These are phyloP conservation scores for maize (Zea mays) DNA, from an alignment of 176 grass and related monocot genomes.

Conservation along the genomic window Zm-B73-REFERENCE-NAM-5.0 NC_050097.1:235962501-235963000, in stretches of 20 bases:
- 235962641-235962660: background rate
- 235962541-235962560: background rate
- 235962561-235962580: background rate
- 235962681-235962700: background rate
- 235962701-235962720: background rate
- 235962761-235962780: background rate
- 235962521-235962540: background rate
- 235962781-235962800: background rate
- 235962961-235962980: conserved; percentile 82
- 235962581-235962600: background rate
- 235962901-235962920: too few relatives aligned
- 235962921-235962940: background rate
- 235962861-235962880: background rate
- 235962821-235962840: background rate
- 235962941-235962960: background rate
- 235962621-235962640: background rate
- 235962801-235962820: background rate
- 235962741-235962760: background rate
- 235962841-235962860: background rate
- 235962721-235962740: background rate
- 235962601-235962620: background rate
- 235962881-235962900: background rate
- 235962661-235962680: background rate
- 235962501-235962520: background rate
- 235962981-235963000: conserved; percentile 74